Evolutionary conservation across 805 yeast genomes (phyloP).

Genomic region (Candida railenensis): DNA sequence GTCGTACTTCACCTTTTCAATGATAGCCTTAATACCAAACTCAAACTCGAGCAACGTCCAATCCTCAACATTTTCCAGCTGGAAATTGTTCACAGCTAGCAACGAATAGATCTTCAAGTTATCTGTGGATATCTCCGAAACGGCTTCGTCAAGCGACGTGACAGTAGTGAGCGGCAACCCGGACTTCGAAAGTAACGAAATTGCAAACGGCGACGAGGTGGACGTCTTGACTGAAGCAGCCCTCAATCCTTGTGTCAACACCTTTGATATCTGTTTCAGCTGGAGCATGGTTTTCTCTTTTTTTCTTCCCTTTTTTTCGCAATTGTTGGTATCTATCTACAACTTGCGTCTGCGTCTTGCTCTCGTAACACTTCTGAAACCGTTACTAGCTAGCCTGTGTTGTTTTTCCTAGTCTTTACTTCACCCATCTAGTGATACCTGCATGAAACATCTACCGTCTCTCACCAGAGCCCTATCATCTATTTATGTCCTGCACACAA

Average conservation of each 20-base stretch:
- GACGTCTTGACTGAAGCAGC: slow-evolving; percentile 14
- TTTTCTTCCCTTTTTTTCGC: too few species aligned
- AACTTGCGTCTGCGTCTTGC: too few species aligned
- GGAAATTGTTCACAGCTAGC: slow-evolving; percentile 29
- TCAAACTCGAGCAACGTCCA: slow-evolving; percentile 6
- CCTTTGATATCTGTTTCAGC: slow-evolving; percentile 34
- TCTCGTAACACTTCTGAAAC: too few species aligned
- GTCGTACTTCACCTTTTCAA: slow-evolving; percentile 8
- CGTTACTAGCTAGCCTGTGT: too few species aligned
- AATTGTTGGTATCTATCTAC: too few species aligned
- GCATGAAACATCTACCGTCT: too few species aligned
- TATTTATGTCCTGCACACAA: neutral
- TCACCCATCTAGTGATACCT: too few species aligned
- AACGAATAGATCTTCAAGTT: slow-evolving; percentile 34
- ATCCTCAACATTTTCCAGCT: slow-evolving; percentile 12
- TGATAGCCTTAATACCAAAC: slow-evolving; percentile 2
- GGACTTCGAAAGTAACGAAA: slow-evolving; percentile 32
- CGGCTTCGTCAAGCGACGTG: slow-evolving; percentile 15
- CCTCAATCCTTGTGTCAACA: slow-evolving; percentile 31
- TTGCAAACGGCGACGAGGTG: slow-evolving; percentile 22
- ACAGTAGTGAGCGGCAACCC: slow-evolving; percentile 44
- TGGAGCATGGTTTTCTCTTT: slow-evolving; percentile 40
- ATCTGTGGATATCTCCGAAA: slow-evolving; percentile 18
- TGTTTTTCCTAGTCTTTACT: too few species aligned
- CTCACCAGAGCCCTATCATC: neutral